These are phyloP conservation scores for Dissophora globulifera DNA, from an alignment of 192 early-diverging fungal genomes.

Conservation along the genomic window DNA sequence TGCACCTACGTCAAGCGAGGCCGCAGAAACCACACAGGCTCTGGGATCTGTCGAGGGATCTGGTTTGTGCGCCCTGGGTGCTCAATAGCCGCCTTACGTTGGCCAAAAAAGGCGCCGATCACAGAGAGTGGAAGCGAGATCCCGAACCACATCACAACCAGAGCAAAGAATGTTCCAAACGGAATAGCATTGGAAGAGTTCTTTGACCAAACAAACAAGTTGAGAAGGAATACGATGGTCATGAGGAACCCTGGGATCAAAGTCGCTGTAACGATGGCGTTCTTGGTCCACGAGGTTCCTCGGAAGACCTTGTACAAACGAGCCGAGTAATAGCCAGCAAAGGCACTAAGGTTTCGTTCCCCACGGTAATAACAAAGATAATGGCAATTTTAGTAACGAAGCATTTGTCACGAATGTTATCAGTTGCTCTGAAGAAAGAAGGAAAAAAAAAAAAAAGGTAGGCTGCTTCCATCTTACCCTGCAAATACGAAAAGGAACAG, in stretches of 20 bases:
- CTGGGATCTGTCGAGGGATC: slow-evolving; percentile 92
- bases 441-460: no score
- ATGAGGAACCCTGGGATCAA: slow-evolving; percentile 71
- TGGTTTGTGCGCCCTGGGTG: slow-evolving; percentile 91
- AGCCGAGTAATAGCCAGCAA: slow-evolving; percentile 75
- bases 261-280: slow-evolving; percentile 70
- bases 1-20: slow-evolving; percentile 59
- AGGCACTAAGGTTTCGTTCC: slow-evolving; percentile 45
- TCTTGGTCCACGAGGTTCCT: slow-evolving; percentile 75
- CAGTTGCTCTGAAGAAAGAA: no score
- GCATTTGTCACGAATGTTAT: no score
- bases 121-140: slow-evolving; percentile 84
- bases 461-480: slow-evolving; percentile 30
- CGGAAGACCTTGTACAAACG: slow-evolving; percentile 78
- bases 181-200: slow-evolving; percentile 92
- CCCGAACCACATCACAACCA: slow-evolving; percentile 84
- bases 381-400: no score
- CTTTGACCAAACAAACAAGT: slow-evolving; percentile 87
- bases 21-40: slow-evolving; percentile 77
- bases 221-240: slow-evolving; percentile 73
- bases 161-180: slow-evolving; percentile 83
- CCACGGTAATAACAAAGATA: no score
- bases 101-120: slow-evolving; percentile 90
- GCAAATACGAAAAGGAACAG: slow-evolving; percentile 67
- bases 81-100: slow-evolving; percentile 77